These are phyloP conservation scores for Xerocomus minutiporus DNA, from an alignment of 1,284 basidiomycete species.

Conservation along the genomic window DNA sequence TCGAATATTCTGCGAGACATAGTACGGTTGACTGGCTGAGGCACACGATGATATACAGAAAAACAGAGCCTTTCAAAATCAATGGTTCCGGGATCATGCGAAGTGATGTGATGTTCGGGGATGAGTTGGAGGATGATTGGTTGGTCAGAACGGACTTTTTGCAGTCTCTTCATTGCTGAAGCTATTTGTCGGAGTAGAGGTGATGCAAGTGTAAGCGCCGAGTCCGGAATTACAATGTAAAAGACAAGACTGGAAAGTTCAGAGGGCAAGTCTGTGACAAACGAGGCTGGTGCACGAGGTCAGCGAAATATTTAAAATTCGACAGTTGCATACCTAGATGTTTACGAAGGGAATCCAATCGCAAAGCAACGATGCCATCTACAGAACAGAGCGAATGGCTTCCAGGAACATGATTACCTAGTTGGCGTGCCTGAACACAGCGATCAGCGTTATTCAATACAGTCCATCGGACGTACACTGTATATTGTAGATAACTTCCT, in stretches of 20 bases:
- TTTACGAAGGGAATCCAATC: slow-evolving; percentile 64
- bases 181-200: slow-evolving; percentile 62
- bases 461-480: slow-evolving; percentile 41
- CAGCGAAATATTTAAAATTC: neutral
- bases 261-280: slow-evolving; percentile 45
- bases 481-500: slow-evolving; percentile 49
- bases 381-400: slow-evolving; percentile 40
- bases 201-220: slow-evolving; percentile 54
- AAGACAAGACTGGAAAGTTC: slow-evolving; percentile 48
- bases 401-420: slow-evolving; percentile 55
- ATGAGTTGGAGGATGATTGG: slow-evolving; percentile 64
- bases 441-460: slow-evolving; percentile 8
- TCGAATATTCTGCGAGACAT: slow-evolving; percentile 52
- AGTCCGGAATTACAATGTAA: slow-evolving; percentile 61
- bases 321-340: slow-evolving; percentile 43
- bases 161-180: slow-evolving; percentile 51
- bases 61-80: slow-evolving; percentile 42
- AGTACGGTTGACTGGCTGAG: slow-evolving; percentile 53
- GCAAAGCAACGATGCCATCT: slow-evolving; percentile 56
- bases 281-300: slow-evolving; percentile 38
- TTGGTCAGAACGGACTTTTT: slow-evolving; percentile 42
- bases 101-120: slow-evolving; percentile 55
- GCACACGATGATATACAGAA: slow-evolving; percentile 68
- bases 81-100: slow-evolving; percentile 18
- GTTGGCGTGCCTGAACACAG: slow-evolving; percentile 50